Evolutionary conservation across 2,329 filamentous ascomycete genomes (phyloP).

Genomic region (Epichloe amarillans): DNA sequence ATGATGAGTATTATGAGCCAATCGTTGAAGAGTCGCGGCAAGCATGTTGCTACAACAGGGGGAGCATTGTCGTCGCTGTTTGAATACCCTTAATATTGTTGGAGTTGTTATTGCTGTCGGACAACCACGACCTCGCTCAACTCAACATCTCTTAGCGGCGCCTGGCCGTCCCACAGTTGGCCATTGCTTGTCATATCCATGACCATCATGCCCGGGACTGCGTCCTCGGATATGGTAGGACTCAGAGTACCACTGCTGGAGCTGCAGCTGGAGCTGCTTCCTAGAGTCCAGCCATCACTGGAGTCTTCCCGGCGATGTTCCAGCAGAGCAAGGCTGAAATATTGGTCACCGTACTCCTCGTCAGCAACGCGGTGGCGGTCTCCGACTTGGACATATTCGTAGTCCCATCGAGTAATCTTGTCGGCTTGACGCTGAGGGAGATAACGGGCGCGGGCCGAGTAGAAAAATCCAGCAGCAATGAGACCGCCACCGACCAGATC

Average conservation of each 20-base stretch:
- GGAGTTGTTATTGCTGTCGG: conserved; percentile 16
- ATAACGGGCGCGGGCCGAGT: conserved; percentile 67
- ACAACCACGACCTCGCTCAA: conserved; percentile 32
- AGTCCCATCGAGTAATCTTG: conserved; percentile 86
- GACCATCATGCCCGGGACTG: conserved; percentile 20
- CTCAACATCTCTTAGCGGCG: conserved; percentile 28
- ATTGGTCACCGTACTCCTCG: conserved; percentile 33
- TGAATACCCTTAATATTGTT: not conserved
- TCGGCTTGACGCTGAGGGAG: conserved; percentile 70
- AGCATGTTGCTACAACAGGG: not conserved
- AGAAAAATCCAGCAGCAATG: conserved; percentile 66
- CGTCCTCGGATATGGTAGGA: conserved; percentile 33
- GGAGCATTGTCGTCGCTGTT: not conserved
- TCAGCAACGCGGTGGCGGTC: conserved; percentile 35
- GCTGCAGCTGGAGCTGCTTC: conserved; percentile 58
- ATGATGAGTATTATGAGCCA: conserved; percentile 6
- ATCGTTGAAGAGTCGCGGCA: not conserved
- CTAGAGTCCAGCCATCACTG: conserved; percentile 83
- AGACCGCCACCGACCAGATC: conserved; percentile 81
- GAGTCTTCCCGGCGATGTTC: conserved; percentile 34
- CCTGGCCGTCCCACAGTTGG: conserved; percentile 25
- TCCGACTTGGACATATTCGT: conserved; percentile 82
- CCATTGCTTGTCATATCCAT: conserved; percentile 24
- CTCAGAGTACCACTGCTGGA: conserved; percentile 37
- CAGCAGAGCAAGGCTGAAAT: conserved; percentile 33